These are phyloP conservation scores for Neofusicoccum umdonicola DNA, from an alignment of 2,329 filamentous ascomycete genomes.

Conservation along the genomic window DNA sequence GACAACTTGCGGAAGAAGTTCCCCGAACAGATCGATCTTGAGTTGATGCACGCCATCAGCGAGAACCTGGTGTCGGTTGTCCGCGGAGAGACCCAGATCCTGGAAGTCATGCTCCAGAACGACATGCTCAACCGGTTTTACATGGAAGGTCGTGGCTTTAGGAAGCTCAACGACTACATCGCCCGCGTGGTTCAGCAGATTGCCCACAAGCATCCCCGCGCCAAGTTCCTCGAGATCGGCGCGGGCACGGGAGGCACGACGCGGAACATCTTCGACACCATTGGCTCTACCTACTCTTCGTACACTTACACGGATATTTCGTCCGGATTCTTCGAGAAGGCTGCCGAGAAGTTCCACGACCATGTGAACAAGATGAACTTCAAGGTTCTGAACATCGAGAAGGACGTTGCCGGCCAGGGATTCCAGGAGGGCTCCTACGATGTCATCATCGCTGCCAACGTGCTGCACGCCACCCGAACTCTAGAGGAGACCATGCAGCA, in stretches of 20 bases:
- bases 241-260: slow-evolving; percentile 21
- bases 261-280: background rate
- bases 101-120: background rate
- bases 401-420: slow-evolving; percentile 15
- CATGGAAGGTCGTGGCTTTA: background rate
- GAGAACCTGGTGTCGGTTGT: background rate
- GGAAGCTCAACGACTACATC: background rate
- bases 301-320: slow-evolving; percentile 25
- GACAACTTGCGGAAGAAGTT: background rate
- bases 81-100: background rate
- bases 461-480: slow-evolving; percentile 21
- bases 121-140: background rate
- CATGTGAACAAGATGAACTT: slow-evolving; percentile 8
- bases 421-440: slow-evolving; percentile 20
- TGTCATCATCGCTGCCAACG: slow-evolving; percentile 22
- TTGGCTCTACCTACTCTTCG: background rate
- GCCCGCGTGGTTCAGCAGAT: background rate
- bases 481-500: slow-evolving; percentile 19
- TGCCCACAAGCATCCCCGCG: background rate
- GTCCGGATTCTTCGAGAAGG: slow-evolving; percentile 16
- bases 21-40: background rate
- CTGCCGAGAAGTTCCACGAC: slow-evolving; percentile 1
- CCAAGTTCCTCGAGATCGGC: slow-evolving; percentile 19
- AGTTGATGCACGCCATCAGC: background rate
- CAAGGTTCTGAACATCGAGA: slow-evolving; percentile 8